Base-by-base conservation (phyloP, 202 grass and related monocot genomes). In the Eragrostis tef region DNA sequence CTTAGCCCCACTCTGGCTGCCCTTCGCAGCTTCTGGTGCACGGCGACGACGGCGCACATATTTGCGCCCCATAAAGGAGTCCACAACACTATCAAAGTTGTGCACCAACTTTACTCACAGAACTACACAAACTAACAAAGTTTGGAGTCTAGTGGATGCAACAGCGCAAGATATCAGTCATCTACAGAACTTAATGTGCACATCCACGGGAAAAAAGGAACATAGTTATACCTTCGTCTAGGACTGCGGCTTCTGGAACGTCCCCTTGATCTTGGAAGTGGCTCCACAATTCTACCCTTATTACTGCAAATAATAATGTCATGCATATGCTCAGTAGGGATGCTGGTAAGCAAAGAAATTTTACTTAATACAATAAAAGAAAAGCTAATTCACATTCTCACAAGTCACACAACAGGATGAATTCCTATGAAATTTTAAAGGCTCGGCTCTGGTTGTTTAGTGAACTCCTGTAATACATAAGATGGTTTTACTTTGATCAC, bases 221-320 rank as follows among this genome's bases (percentile, higher is more conserved):
- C 2, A 31, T 20, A 75, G 5, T 6, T 57, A 82, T 87, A 94
- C 94, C 94, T 87, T 42, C 83, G 67, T 73, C 84, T 89, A 62
- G 94, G 94, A 82, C 95, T 98, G 45, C 85, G 88, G 81, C 95
- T 98, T 88, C 90, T 93, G 10, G 95, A 94, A 67, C 90, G 92
- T 12, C 82, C 90, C 82, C 64, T 89, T 75, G 88, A 41, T 69
- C n/a, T 86, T 73, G 79, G 82, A 58, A 87, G 53, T 2, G 43
- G 50, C 74, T 98, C 95, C 71, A 94, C 74, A 19, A 94, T 94
- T 86, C 88, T 91, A 64, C 92, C 95, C 88, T 94, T 94, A n/a
- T 93, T 87, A 53, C 95, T 98, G 84, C 20, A 77, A 89, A 68
- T 56, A 77, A 78, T 15, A 70, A 78, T 20, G 74, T 82, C 36